Evolutionary conservation across 192 early-diverging fungal species (phyloP).

Genomic region (Backusella mclennaniae): DNA sequence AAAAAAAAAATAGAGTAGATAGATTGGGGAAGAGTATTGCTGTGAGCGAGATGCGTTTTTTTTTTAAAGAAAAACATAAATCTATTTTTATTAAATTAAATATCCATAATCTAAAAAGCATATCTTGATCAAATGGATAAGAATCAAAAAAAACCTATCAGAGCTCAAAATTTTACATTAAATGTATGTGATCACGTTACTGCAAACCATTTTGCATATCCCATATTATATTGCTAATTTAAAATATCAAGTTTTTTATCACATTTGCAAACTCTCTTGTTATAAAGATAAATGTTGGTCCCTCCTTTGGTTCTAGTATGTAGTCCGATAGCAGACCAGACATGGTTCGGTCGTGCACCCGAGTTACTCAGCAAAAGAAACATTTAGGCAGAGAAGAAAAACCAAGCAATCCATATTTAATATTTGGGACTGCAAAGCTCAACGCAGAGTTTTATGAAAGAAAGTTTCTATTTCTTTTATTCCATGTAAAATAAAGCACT

Average conservation of each 20-base stretch:
- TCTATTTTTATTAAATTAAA: not conserved
- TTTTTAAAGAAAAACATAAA: not conserved
- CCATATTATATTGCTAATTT: not conserved
- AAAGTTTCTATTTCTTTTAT: not conserved
- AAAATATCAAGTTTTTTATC: not conserved
- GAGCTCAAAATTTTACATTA: not conserved
- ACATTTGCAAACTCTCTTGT: not conserved
- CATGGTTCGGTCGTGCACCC: not conserved
- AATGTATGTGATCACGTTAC: not conserved
- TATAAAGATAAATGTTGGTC: not conserved
- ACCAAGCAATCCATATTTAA: not conserved
- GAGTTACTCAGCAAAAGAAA: not conserved
- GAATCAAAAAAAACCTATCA: not conserved
- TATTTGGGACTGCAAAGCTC: not conserved
- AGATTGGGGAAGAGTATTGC: no score
- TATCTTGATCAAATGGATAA: not conserved
- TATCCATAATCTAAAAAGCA: not conserved
- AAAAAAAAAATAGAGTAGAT: not conserved
- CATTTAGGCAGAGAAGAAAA: not conserved
- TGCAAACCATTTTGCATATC: not conserved
- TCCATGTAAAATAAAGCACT: not conserved
- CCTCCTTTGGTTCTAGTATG: not conserved
- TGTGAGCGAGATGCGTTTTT: no score
- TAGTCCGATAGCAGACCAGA: not conserved
- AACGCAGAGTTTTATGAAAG: not conserved